Evolutionary conservation across 768 basidiomycete species (phyloP), one percentile per base, ranked within the genome.

Genomic region (Botryobasidium botryosum): DNA sequence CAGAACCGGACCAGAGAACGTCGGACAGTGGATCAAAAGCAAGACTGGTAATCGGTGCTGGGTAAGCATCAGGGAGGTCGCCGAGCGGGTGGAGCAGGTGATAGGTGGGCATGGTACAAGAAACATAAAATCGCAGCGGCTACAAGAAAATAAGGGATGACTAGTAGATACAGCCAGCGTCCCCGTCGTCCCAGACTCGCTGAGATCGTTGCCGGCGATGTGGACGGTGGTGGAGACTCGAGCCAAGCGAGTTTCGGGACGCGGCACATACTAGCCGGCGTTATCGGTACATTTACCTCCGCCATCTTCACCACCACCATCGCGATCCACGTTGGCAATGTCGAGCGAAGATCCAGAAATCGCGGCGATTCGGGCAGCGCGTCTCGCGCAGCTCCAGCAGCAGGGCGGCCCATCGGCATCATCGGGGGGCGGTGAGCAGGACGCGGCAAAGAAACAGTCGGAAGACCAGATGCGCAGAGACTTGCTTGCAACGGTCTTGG

Each of bases 21-120:
- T 96, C 90, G 0, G 86, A 84, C 18, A 82, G 77, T 6, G 87
- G 80, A 61, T 99, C 92, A 58, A 97, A 91, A 0, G 78, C 73
- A 46, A 94, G 67, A 0, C 85, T 73, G 20, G 82, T 78, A 39
- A 82, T 67, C 21, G 78, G 70, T 39, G 55, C 53, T 17, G 53
- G 53, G 40, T 59, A 53, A n/a, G n/a, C n/a, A n/a, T n/a, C n/a
- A n/a, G 8, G 47, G 37, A 29, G 47, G 48, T 48, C 20, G 40
- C 8, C 40, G 12, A 39, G 21, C 12, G 37, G 37, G 13, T 12
- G 37, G 12, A 39, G 37, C 13, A 20, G 21, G 21, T 39, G 37
- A 21, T 39, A 39, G 13, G 23, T 27, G 10, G 20, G 24, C 40
- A 42, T 42, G 24, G 8, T 42, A 39, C 13, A 39, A 24, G 13